These are phyloP conservation scores for Leishmania martiniquensis DNA, from an alignment of 208 protist species.

Conservation along the genomic window DNA sequence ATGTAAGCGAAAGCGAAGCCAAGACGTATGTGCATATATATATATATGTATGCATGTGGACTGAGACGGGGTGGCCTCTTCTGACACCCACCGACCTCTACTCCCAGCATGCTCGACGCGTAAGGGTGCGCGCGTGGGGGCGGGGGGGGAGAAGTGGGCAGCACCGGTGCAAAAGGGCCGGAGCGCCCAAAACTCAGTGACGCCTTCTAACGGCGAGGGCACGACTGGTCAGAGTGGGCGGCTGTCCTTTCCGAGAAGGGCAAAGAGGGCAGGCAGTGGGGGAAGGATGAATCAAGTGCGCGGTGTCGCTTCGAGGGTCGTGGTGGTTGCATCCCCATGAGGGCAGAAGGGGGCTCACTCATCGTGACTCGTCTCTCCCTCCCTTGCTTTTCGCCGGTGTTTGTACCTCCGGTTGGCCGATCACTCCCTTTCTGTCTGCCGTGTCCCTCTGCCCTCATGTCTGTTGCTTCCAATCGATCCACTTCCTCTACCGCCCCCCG, in stretches of 20 bases:
- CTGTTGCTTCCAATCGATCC: background rate
- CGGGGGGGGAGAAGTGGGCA: background rate
- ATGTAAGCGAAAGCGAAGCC: too few relatives aligned
- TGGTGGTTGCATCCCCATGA: constrained; percentile 1
- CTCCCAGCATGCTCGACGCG: too few relatives aligned
- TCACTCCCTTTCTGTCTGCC: background rate
- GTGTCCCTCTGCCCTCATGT: background rate
- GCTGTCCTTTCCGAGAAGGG: background rate
- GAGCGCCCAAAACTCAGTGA: background rate
- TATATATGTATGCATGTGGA: background rate
- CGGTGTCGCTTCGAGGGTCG: background rate
- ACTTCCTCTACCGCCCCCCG: background rate
- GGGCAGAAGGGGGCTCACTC: background rate
- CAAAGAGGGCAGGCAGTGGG: background rate
- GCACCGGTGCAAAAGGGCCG: too few relatives aligned
- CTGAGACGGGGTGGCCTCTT: too few relatives aligned
- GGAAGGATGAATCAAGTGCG: background rate
- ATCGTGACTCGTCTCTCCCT: background rate
- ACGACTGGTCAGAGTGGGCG: background rate
- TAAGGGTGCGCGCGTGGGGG: background rate
- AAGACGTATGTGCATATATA: too few relatives aligned
- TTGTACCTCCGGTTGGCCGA: background rate
- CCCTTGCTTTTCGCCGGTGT: background rate
- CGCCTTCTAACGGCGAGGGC: background rate
- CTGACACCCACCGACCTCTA: too few relatives aligned